phyloP scores from a whole-genome alignment of 169 alveolate genomes.

The Eimeria tenella region DNA sequence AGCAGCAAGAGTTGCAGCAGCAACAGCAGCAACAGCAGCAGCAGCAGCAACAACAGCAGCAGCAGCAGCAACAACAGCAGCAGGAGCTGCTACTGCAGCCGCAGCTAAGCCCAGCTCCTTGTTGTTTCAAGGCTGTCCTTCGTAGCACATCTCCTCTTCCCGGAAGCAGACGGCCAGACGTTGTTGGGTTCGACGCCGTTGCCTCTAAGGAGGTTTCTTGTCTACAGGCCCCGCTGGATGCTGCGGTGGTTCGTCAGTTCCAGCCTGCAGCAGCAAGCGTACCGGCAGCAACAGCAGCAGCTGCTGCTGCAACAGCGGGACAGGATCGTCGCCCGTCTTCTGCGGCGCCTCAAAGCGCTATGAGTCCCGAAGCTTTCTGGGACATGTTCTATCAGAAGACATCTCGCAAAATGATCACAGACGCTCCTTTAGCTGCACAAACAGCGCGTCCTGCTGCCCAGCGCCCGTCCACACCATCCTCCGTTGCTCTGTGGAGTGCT shows the following conservation, averaged over 20 bases:
- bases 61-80: constrained; percentile 2
- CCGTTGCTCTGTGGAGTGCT: background rate
- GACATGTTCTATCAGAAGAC: constrained; percentile 20
- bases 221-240: background rate
- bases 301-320: constrained; percentile 18
- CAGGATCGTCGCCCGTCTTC: constrained; percentile 61
- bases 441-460: constrained; percentile 4
- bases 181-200: background rate
- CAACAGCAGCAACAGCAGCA: background rate
- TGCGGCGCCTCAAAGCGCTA: constrained; percentile 3
- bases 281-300: background rate
- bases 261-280: background rate
- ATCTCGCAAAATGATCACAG: constrained; percentile 21
- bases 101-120: background rate
- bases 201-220: background rate
- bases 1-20: background rate
- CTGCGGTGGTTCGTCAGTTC: background rate
- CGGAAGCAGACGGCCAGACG: background rate
- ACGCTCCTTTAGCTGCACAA: background rate
- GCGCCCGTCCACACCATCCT: background rate
- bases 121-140: constrained; percentile 2
- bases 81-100: constrained; percentile 27
- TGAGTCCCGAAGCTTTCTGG: constrained; percentile 32
- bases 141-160: constrained; percentile 50
- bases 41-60: constrained; percentile 1